Conservation (phyloP, 148 eudicot genomes). For the Nyssa sinensis region DNA sequence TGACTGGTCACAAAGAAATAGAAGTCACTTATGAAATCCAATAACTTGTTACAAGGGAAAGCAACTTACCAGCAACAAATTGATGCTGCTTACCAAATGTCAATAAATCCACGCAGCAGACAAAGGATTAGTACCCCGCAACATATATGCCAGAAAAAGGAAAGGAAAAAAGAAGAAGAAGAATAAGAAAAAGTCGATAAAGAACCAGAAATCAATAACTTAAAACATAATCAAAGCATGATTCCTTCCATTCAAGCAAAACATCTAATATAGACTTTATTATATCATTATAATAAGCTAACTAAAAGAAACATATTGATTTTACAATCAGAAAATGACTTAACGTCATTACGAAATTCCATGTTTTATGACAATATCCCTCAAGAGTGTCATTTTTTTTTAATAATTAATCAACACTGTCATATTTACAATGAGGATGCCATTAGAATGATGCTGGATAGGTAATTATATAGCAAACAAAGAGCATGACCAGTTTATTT, state of each 20-base stretch:
- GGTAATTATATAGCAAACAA: background rate
- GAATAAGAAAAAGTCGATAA: conserved; percentile 7
- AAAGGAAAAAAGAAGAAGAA: too few species aligned
- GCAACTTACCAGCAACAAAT: conserved; percentile 94
- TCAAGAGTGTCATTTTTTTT: conserved; percentile 2
- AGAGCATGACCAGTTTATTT: background rate
- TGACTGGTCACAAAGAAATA: background rate
- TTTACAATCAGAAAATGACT: background rate
- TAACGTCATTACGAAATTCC: background rate
- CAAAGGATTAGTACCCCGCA: conserved; percentile 30
- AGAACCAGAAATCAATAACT: conserved; percentile 11
- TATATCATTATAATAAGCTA: background rate
- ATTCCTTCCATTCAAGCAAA: background rate
- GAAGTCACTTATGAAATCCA: background rate
- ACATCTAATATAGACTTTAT: background rate
- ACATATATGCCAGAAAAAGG: conserved; percentile 17
- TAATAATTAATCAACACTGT: too few species aligned
- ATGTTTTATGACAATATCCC: background rate
- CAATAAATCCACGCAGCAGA: conserved; percentile 30
- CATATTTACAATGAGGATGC: too few species aligned
- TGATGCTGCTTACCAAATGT: conserved; percentile 65
- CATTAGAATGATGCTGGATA: background rate
- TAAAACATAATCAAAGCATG: background rate
- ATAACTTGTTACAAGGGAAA: conserved; percentile 9
- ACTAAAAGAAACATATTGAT: background rate